Percentiles rank a stretch among this genome's conserved stretches.
Evolutionary conservation across 73 alveolate genomes (phyloP).

Genomic region (Blepharisma stoltei): DNA sequence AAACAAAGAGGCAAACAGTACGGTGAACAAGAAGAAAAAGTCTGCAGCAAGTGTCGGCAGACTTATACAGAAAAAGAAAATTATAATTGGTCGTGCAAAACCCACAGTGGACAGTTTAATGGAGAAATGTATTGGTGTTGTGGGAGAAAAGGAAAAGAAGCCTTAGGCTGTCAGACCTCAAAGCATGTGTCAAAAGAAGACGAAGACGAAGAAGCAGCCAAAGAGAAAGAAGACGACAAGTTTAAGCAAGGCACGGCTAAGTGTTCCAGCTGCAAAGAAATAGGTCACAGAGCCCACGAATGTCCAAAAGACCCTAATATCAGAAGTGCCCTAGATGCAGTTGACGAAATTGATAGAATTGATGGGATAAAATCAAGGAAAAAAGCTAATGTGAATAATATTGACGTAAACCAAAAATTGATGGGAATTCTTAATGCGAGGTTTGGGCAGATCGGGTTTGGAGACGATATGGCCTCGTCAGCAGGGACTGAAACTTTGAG

Average conservation of each 20-base stretch:
- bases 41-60: slow-evolving; percentile 59
- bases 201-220: slow-evolving; percentile 54
- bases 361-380: slow-evolving; percentile 35
- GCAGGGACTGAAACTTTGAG: neutral
- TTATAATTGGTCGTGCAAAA: slow-evolving; percentile 67
- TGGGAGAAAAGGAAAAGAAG: slow-evolving; percentile 57
- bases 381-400: slow-evolving; percentile 1
- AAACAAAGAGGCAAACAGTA: slow-evolving; percentile 29
- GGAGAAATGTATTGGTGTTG: slow-evolving; percentile 78
- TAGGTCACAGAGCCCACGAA: slow-evolving; percentile 51
- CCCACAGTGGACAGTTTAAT: slow-evolving; percentile 56
- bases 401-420: neutral
- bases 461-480: neutral
- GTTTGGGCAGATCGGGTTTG: slow-evolving; percentile 12
- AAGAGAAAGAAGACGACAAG: slow-evolving; percentile 45
- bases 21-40: slow-evolving; percentile 44
- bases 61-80: slow-evolving; percentile 61
- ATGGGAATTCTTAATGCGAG: neutral
- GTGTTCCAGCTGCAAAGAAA: slow-evolving; percentile 58
- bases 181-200: slow-evolving; percentile 74
- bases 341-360: slow-evolving; percentile 52
- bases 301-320: slow-evolving; percentile 70
- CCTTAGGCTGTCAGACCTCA: slow-evolving; percentile 58
- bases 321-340: slow-evolving; percentile 34
- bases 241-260: slow-evolving; percentile 35